Evolutionary conservation across 176 grass and related monocot species (phyloP).

Genomic region (Cenchrus fungigraminus): DNA sequence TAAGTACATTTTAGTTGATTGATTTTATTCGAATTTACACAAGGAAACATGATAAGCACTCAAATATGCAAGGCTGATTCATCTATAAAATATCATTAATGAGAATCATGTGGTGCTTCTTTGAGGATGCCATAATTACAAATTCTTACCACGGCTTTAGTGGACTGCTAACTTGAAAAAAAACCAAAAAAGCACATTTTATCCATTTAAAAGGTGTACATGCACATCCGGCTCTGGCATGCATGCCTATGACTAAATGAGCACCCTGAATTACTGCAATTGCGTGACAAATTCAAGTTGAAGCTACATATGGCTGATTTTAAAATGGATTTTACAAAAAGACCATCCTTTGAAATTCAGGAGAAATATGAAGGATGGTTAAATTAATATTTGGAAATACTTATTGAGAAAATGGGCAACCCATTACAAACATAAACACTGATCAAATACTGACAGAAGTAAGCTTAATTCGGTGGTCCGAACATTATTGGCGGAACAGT

Average conservation of each 20-base stretch:
- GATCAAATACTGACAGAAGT: neutral
- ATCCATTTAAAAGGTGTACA: neutral
- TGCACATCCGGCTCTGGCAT: neutral
- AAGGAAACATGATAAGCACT: neutral
- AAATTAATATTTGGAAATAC: neutral
- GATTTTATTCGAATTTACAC: neutral
- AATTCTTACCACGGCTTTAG: neutral
- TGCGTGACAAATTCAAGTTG: neutral
- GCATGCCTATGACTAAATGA: slow-evolving; percentile 1
- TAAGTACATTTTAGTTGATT: neutral
- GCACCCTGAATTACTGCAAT: neutral
- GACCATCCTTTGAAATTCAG: neutral
- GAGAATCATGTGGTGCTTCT: neutral
- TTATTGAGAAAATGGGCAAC: neutral
- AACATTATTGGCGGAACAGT: neutral
- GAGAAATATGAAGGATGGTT: slow-evolving; percentile 3
- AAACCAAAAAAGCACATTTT: neutral
- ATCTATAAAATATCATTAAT: slow-evolving; percentile 16
- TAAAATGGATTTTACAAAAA: neutral
- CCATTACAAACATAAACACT: neutral
- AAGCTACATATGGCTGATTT: neutral
- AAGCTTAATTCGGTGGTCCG: neutral
- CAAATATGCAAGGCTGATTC: neutral
- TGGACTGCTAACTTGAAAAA: neutral
- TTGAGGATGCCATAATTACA: neutral